Evolutionary conservation across 768 basidiomycete genomes (phyloP), one percentile per base, ranked within the genome.

Genomic region (Russula sp.): DNA sequence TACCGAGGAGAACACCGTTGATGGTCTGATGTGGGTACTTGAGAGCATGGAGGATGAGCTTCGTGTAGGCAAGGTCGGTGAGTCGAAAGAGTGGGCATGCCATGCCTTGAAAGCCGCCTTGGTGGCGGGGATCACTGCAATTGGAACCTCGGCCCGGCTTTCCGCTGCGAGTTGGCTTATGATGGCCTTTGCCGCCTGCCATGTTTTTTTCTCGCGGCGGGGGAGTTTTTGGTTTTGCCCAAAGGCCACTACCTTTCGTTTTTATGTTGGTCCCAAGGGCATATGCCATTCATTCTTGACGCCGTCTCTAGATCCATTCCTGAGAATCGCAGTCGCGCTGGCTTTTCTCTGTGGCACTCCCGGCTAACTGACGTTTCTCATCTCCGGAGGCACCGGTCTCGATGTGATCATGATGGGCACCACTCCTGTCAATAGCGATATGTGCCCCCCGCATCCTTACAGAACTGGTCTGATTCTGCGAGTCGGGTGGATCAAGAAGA

Each of bases 1-100:
- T 80, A 39, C 89, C 89, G 1, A 93, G 73, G n/a, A 93, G 75
- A 8, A 92, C 83, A 4, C 91, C 91, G 57, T 88, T 87, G 29
- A 89, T 85, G n/a, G 80, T 78, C 54, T 76, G 78, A 63, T 89
- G 85, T 1, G 91, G 89, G 69, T 90, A 82, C 69, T 89, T 90
- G 46, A 88, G 86, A 7, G 87, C 84, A 72, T 93, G 91, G 25
- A 91, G 81, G 71, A 86, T 82, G 14, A 89, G 73, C 67, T 91
- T 89, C 68, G 84, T 74, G 66, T 90, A 92, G 18, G 88, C 87
- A 63, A 78, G 77, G 54, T 82, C 73, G 6, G 78, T 76, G 67
- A 91, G 67, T 16, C 77, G 78, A 73, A 88, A 87, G 18, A 2
- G 41, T 63, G 50, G 41, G 43, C 50, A 38, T 10, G 43, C 34